Evolutionary conservation across 305 asterid genomes (phyloP), one percentile per base, ranked within the genome.

Genomic region (Fraxinus xanthoxyloides): DNA sequence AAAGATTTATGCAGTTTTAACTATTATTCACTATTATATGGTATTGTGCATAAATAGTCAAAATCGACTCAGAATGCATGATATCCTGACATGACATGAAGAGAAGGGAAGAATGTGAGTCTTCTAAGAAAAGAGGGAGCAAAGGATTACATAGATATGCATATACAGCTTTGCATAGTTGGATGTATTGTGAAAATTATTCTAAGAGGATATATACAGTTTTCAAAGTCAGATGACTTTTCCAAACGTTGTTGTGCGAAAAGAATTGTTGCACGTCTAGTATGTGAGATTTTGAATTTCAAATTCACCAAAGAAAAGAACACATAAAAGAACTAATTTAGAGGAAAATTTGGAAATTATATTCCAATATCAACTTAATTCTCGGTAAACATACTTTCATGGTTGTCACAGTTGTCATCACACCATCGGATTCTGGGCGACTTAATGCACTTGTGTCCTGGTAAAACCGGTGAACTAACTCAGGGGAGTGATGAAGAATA

Each of bases 401-500:
- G 46, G 99, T 94, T 74, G 97, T 91, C 79, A 92, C 98, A 28
- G 97, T 89, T 6, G 87, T 86, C 89, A 94, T 92, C 59, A 76
- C 86, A 38, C 98, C 98, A 85, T 86, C 82, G 26, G 92, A 79
- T 69, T 92, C 96, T 7, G 95, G 99, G 70, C 99, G 94, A 87
- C 98, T 94, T 86, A 96, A 79, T 81, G 91, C 84, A 83, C 99
- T 96, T 0, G 90, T 79, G 76, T 93, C 97, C 84, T 89, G 92
- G 84, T 96, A 96, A 90, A 96, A 96, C 84, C 92, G 92, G 85
- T 82, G 81, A 69, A 93, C 98, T 81, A 89, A 77, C 82, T 94
- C 97, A 2, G 99, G 99, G 23, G 97, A 90, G 76, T 83, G 89
- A 72, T 96, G 98, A 84, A 94, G 98, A 81, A 96, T 90, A 82